Base-by-base conservation (phyloP, 2,329 filamentous ascomycete species). In the Sporothrix inflata region DNA sequence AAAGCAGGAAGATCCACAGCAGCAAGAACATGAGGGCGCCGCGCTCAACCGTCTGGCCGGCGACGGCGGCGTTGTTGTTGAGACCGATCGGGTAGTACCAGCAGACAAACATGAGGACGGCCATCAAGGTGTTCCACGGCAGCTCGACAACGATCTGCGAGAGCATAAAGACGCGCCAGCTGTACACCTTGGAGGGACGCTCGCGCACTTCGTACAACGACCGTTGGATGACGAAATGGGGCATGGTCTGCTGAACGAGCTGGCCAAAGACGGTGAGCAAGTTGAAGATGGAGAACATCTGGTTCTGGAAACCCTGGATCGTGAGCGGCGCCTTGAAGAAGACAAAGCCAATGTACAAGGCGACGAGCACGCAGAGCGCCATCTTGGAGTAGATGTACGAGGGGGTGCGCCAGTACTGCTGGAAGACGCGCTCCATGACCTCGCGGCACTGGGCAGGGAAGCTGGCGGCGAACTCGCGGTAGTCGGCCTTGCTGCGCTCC, bases 391-490 rank as follows among this genome's bases (percentile, higher is more conserved):
- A 97, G 80, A 97, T 94, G 84, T 97, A 97, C 3, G 90, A 87
- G 0, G 94, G 94, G 0, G 91, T 94, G 74, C 94, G 92, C 94
- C 94, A 97, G 86, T 96, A 97, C 80, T 96, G 93, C 79, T 94
- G 88, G 84, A 96, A 96, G 40, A 96, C 91, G 77, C 94, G 92
- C 75, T 86, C 80, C 27, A 89, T 86, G 71, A 93, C 92, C 78
- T 91, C 86, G 70, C 82, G 84, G 63, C 95, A 83, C 80, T 97
- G 94, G 6, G 84, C 78, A 51, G 76, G 78, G 79, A 97, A 94
- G 0, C 91, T 88, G 4, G 93, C 92, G 4, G 94, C 94, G 73
- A 97, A 97, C 80, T 97, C 93, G 74, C 89, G 87, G 81, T 90
- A 73, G 67, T 74, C 73, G 19, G 71, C 73, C 93, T 75, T 81